Base-by-base conservation (phyloP, 1,284 basidiomycete species). In the Melanopsichium pennsylvanicum region DNA sequence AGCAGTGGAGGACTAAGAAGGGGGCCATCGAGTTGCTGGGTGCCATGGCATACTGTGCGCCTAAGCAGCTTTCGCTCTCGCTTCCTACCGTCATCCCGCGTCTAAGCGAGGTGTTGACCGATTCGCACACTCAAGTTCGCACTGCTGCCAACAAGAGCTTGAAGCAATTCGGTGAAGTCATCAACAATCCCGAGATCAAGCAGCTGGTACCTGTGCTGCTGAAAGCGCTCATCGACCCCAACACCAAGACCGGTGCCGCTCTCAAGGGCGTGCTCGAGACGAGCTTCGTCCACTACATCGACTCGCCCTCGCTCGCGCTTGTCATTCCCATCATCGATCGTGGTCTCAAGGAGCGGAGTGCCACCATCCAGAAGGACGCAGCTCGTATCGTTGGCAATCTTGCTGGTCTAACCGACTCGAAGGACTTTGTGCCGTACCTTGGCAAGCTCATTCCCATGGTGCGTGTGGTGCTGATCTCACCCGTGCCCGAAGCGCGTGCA, bases 1-100 rank as follows among this genome's bases (percentile, higher is more conserved):
- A 97, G 81, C 96, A 98, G 81, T 98, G 96, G 96, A 86, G 95
- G 23, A 93, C 94, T 2, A 98, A 98, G 85, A 97, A 97, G 81
- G 84, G 96, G 86, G 95, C 93, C 3, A 97, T 98, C 69, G 96
- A 98, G 81, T 84, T 98, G n/a, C 85, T 98, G 50, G 96, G 96
- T 31, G 91, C 94, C 84, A 98, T 98, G 94, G 96, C 96, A 0
- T 98, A 95, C 82, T 96, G 95, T 82, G 93, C 96, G 6, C 96
- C 95, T 2, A 88, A 89, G 43, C 96, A 99, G 82, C 87, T 98
- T 12, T 97, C 96, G 0, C 85, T 93, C 21, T 97, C 95, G 3
- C 85, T 99, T 6, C 96, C 96, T 1, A 92, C 96, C 39, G 92
- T 98, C 80, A 96, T 99, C 56, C 96, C 96, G 7, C 89, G 91